A percentile compares a stretch with the other conserved stretches of the same genome.
phyloP scores from a whole-genome alignment of 768 basidiomycete genomes.

The Russula emetica region DNA sequence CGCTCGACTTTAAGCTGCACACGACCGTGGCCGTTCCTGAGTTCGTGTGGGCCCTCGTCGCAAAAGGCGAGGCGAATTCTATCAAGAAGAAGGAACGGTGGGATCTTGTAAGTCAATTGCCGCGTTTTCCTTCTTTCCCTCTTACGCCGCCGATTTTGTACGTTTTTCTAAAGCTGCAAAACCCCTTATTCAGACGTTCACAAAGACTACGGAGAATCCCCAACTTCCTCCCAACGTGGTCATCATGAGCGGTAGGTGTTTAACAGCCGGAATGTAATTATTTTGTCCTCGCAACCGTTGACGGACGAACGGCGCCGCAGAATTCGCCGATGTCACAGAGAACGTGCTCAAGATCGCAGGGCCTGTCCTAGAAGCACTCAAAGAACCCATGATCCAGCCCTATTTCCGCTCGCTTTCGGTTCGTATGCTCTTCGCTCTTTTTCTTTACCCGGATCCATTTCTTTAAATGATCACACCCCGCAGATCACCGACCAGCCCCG shows the following conservation, averaged over 20 bases:
- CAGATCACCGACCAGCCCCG: constrained; percentile 85
- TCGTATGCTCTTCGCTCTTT: constrained; percentile 31
- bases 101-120: constrained; percentile 68
- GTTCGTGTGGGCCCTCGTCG: constrained; percentile 81
- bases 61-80: constrained; percentile 68
- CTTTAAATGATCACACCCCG: constrained; percentile 12
- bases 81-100: constrained; percentile 73
- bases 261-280: too few relatives aligned
- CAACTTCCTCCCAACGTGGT: constrained; percentile 57
- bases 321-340: constrained; percentile 84
- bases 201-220: constrained; percentile 65
- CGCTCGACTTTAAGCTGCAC: constrained; percentile 74
- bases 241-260: constrained; percentile 64
- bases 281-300: not conserved
- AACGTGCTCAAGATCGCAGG: constrained; percentile 60
- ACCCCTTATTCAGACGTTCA: constrained; percentile 62
- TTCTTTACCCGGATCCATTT: constrained; percentile 12
- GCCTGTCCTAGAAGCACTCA: constrained; percentile 52
- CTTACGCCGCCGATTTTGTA: not conserved
- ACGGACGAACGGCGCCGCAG: constrained; percentile 36
- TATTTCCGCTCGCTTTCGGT: constrained; percentile 87
- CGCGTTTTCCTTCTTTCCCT: not conserved
- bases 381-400: constrained; percentile 58
- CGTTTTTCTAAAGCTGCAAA: not conserved
- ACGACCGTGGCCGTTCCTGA: constrained; percentile 47